Percentiles rank a stretch among this genome's conserved stretches.
Evolutionary conservation across 2,329 filamentous ascomycete genomes (phyloP).

Genomic region (Diplodia intermedia): DNA sequence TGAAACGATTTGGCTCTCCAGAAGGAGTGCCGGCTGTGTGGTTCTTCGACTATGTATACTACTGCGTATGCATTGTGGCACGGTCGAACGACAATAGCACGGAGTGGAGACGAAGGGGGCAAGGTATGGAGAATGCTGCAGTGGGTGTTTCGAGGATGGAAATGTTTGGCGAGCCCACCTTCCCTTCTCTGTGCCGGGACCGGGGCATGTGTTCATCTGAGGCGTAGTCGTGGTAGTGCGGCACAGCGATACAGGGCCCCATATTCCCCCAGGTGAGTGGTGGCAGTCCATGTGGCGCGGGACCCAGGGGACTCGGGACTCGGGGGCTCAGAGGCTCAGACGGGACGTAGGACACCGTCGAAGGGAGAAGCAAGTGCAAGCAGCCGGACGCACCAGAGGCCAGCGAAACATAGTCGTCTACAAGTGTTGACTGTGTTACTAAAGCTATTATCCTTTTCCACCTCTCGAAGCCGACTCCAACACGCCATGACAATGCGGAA

Average conservation of each 20-base stretch:
- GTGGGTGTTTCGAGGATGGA: not conserved
- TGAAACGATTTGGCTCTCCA: not conserved
- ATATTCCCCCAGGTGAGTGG: not conserved
- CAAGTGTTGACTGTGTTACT: not conserved
- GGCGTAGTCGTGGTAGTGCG: slow-evolving; percentile 9
- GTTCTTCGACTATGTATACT: not conserved
- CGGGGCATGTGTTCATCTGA: not conserved
- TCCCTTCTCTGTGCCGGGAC: not conserved
- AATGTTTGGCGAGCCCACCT: not conserved
- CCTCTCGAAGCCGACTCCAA: not conserved
- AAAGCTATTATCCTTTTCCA: not conserved
- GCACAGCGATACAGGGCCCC: slow-evolving; percentile 4
- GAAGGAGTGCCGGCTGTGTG: not conserved
- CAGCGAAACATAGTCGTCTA: not conserved
- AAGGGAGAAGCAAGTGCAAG: not conserved
- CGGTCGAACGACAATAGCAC: not conserved
- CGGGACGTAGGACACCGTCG: not conserved
- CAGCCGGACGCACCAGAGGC: not conserved
- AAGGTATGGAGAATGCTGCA: not conserved
- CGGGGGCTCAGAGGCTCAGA: not conserved
- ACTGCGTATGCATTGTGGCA: not conserved
- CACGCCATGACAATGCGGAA: not conserved
- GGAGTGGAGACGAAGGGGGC: not conserved
- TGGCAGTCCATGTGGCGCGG: not conserved
- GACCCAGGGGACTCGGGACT: not conserved